These are phyloP conservation scores for Talaromyces adpressus DNA, from an alignment of 495 filamentous ascomycete species.

Conservation along the genomic window DNA sequence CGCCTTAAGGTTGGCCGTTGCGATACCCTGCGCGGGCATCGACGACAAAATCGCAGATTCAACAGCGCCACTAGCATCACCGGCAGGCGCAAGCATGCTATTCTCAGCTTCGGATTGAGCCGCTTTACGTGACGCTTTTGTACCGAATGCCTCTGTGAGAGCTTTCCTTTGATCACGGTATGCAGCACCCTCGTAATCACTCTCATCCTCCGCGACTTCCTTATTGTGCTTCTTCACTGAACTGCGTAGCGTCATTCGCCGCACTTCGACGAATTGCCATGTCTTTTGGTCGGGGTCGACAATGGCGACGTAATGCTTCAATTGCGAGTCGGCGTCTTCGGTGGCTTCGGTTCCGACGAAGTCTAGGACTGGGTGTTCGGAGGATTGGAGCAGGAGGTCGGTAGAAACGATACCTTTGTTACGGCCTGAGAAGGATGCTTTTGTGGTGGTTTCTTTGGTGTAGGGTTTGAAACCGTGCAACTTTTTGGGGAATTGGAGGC, in stretches of 20 bases:
- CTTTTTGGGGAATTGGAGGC: slow-evolving; percentile 49
- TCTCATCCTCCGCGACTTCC: slow-evolving; percentile 23
- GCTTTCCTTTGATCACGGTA: slow-evolving; percentile 55
- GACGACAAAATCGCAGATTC: slow-evolving; percentile 56
- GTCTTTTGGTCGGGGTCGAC: slow-evolving; percentile 67
- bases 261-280: slow-evolving; percentile 68
- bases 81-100: slow-evolving; percentile 51
- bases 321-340: slow-evolving; percentile 52
- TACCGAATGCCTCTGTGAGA: slow-evolving; percentile 86
- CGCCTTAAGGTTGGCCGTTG: slow-evolving; percentile 55
- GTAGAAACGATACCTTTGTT: slow-evolving; percentile 35
- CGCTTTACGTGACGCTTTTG: slow-evolving; percentile 86
- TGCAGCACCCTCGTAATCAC: slow-evolving; percentile 33
- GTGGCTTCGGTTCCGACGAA: slow-evolving; percentile 72
- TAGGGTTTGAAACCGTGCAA: slow-evolving; percentile 55
- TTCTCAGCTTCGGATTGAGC: slow-evolving; percentile 71
- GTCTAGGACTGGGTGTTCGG: slow-evolving; percentile 68
- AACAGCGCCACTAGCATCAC: slow-evolving; percentile 43
- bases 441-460: slow-evolving; percentile 32
- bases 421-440: slow-evolving; percentile 27
- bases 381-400: slow-evolving; percentile 75
- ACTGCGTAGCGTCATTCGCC: slow-evolving; percentile 65
- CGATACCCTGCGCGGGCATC: slow-evolving; percentile 47
- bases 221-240: slow-evolving; percentile 47
- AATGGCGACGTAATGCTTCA: slow-evolving; percentile 84